Evolutionary conservation across 2,329 filamentous ascomycete genomes (phyloP).

Genomic region (Septoria linicola): DNA sequence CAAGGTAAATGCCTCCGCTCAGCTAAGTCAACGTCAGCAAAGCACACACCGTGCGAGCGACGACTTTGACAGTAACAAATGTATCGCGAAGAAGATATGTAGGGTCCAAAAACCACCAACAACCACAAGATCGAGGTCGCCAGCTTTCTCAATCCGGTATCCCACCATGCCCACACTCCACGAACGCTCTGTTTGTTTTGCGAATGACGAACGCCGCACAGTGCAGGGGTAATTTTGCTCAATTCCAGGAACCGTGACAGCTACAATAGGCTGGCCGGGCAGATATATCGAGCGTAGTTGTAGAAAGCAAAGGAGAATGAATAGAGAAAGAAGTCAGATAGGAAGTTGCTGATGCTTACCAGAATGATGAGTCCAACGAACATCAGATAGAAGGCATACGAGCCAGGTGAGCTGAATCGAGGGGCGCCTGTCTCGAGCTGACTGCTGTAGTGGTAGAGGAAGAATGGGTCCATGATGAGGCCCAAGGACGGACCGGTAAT

Average conservation of each 20-base stretch:
- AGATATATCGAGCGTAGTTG: conserved; percentile 59
- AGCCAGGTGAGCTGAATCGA: conserved; percentile 72
- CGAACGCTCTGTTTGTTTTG: conserved; percentile 46
- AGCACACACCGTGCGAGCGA: conserved; percentile 2
- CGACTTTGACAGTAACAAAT: conserved; percentile 4
- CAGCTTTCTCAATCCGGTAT: conserved; percentile 53
- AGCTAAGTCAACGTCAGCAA: conserved; percentile 34
- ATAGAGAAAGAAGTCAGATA: conserved; percentile 24
- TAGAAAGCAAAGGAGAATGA: conserved; percentile 22
- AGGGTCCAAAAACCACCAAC: conserved; percentile 63
- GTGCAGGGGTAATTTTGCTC: conserved; percentile 55
- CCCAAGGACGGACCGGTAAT: conserved; percentile 56
- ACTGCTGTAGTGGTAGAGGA: conserved; percentile 74
- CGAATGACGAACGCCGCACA: conserved; percentile 52
- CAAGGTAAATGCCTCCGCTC: conserved; percentile 49
- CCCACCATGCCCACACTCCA: conserved; percentile 54
- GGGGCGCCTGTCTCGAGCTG: conserved; percentile 69
- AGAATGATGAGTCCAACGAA: conserved; percentile 71
- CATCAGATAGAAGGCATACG: conserved; percentile 75
- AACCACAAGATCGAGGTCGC: conserved; percentile 55
- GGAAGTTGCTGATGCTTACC: conserved; percentile 58
- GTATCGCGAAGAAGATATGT: conserved; percentile 48
- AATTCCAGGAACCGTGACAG: conserved; percentile 56
- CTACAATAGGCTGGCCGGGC: conserved; percentile 52
- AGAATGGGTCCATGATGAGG: conserved; percentile 73